Conservation (phyloP, 805 yeast species). For the Saturnispora quitensis region DNA sequence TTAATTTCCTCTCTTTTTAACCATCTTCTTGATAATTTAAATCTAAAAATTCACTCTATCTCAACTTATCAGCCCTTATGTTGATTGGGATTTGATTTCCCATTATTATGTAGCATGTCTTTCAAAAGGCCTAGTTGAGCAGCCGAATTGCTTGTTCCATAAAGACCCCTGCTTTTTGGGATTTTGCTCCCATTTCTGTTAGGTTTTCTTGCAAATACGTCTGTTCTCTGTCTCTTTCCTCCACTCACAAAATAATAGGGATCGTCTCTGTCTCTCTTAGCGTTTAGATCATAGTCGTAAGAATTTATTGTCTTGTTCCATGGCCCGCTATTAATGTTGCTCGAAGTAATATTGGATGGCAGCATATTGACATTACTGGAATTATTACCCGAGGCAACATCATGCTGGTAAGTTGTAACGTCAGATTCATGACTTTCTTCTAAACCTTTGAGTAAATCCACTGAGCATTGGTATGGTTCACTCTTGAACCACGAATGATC, state of each 20-base stretch:
- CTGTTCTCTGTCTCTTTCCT: not conserved
- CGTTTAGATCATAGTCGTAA: not conserved
- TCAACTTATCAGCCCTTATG: not conserved
- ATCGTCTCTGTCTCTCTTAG: slow-evolving; percentile 7
- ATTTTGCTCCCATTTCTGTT: not conserved
- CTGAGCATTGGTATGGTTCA: slow-evolving; percentile 55
- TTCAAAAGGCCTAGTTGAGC: not conserved
- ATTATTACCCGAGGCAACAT: slow-evolving; percentile 1
- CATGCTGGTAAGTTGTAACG: slow-evolving; percentile 46
- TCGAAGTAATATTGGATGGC: not conserved
- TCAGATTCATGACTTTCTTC: slow-evolving; percentile 90
- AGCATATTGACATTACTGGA: not conserved
- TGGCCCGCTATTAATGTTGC: not conserved
- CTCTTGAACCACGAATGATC: slow-evolving; percentile 57
- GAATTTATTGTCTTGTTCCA: not conserved
- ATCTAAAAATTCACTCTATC: not conserved
- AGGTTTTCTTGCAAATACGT: not conserved
- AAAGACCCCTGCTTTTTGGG: not conserved
- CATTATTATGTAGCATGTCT: slow-evolving; percentile 1
- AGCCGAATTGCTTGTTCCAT: not conserved
- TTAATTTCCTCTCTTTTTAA: not conserved
- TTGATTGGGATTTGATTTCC: not conserved
- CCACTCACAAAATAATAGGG: not conserved
- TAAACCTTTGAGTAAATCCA: slow-evolving; percentile 50
- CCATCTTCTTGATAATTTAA: not conserved